Conservation (phyloP, 2,329 filamentous ascomycete species). For the Ophiosphaerella herpotricha region DNA sequence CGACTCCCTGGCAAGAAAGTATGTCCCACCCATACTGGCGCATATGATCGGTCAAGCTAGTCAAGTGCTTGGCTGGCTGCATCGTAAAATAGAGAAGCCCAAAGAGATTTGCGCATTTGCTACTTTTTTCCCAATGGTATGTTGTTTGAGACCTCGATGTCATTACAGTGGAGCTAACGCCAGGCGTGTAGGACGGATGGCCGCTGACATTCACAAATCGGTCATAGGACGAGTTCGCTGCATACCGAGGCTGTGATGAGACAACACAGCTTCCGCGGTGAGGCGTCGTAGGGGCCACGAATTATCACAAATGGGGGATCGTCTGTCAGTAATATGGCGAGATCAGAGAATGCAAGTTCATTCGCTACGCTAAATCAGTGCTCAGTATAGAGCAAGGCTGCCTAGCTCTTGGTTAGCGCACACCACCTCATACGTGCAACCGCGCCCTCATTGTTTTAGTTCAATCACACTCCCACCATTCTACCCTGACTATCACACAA, state of each 20-base stretch:
- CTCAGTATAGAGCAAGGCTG: background rate
- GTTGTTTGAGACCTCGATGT: slow-evolving; percentile 38
- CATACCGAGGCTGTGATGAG: too few species aligned
- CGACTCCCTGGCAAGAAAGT: slow-evolving; percentile 91
- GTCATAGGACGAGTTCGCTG: background rate
- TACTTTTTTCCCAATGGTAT: slow-evolving; percentile 91
- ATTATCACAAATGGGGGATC: too few species aligned
- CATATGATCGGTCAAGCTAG: slow-evolving; percentile 87
- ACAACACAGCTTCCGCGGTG: too few species aligned
- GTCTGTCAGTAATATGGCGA: too few species aligned
- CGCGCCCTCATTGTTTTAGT: too few species aligned
- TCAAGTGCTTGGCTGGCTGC: slow-evolving; percentile 82
- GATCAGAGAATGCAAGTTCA: too few species aligned
- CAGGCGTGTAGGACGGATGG: slow-evolving; percentile 70
- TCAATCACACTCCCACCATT: too few species aligned
- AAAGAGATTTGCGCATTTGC: slow-evolving; percentile 98
- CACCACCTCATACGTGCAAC: background rate
- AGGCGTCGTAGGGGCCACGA: too few species aligned
- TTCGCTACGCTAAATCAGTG: too few species aligned
- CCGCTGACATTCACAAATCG: slow-evolving; percentile 67
- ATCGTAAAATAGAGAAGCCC: slow-evolving; percentile 77
- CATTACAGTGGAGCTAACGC: background rate
- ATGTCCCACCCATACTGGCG: slow-evolving; percentile 84
- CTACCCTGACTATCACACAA: too few species aligned
- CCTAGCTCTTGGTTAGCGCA: background rate